Evolutionary conservation across 768 basidiomycete species (phyloP).

Genomic region (Floccularia luteovirens): DNA sequence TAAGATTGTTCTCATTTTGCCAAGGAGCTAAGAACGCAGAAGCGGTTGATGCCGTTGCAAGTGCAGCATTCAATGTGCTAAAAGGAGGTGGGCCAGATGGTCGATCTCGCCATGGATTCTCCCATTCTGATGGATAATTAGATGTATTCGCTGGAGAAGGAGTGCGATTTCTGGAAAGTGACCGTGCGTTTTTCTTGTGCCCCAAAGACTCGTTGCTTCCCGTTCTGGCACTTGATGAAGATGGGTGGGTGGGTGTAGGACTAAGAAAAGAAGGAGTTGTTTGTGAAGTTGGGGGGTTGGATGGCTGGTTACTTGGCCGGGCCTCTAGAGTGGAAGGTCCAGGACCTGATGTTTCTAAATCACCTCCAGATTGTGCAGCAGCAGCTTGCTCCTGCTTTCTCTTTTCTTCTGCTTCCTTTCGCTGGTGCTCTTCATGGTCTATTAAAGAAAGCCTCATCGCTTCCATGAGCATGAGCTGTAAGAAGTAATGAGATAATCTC

Average conservation of each 20-base stretch:
- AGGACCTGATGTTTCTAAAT: slow-evolving; percentile 10
- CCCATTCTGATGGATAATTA: slow-evolving; percentile 16
- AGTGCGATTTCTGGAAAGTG: slow-evolving; percentile 29
- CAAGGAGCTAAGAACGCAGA: slow-evolving; percentile 26
- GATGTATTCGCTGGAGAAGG: slow-evolving; percentile 18
- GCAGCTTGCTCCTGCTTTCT: slow-evolving; percentile 39
- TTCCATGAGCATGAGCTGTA: slow-evolving; percentile 95
- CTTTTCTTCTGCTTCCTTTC: slow-evolving; percentile 65
- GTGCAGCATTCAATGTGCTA: slow-evolving; percentile 35
- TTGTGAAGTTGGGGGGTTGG: slow-evolving; percentile 14
- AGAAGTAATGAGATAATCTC: slow-evolving; percentile 1
- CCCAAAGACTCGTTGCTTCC: slow-evolving; percentile 13
- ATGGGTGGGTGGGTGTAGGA: slow-evolving; percentile 14
- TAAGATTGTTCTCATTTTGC: neutral
- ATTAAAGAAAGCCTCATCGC: slow-evolving; percentile 93
- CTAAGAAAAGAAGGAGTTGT: slow-evolving; percentile 19
- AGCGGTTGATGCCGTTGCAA: slow-evolving; percentile 39
- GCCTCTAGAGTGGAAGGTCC: slow-evolving; percentile 25
- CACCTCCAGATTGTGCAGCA: slow-evolving; percentile 22
- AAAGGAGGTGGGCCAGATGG: slow-evolving; percentile 31
- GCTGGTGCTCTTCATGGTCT: slow-evolving; percentile 92
- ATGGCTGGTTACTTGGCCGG: slow-evolving; percentile 11
- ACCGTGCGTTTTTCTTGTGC: slow-evolving; percentile 20
- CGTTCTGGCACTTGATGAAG: slow-evolving; percentile 11
- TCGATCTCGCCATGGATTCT: slow-evolving; percentile 22